Evolutionary conservation across 169 alveolate species (phyloP), one percentile per base, ranked within the genome.

Genomic region (Plasmodium adleri): DNA sequence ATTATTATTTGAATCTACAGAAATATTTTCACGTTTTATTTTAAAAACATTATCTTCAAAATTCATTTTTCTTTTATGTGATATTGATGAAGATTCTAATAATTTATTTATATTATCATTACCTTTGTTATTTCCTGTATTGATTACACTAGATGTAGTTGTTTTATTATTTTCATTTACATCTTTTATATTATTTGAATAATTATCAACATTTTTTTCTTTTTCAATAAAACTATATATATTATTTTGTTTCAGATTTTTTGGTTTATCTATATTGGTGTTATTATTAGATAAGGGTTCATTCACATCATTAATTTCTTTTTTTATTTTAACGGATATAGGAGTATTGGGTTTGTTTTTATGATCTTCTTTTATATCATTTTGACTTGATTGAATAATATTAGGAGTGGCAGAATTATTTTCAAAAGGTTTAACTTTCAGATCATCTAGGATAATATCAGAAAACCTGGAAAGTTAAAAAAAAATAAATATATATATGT

Each of bases 381-480:
- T 47, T 24, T 17, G 28, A 70, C 9, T 28, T 49, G 32, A 58
- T 0, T 28, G 62, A 70, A 70, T 32, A 13, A 22, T 49, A 12
- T 70, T 22, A 10, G 9, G 20, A 32, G 76, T 5, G 13, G 32
- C 4, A 1, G 54, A 28, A n/a, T 28, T 8, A 70, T 70, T n/a
- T 15, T 2, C 64, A n/a, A 6, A 12, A 47, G 12, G n/a, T 32
- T 70, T 70, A 1, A 54, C 45, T 54, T 70, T 28, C 24, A 70
- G 39, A 70, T 70, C 76, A 13, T 13, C 39, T 24, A 70, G 54
- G 0, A 70, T 49, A 49, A 70, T 70, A 28, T 43, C 59, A 28
- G 76, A 70, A 28, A 70, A 70, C 4, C 76, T 70, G 17, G 64
- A 70, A 70, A 54, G 24, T 22, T 56, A 10, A 56, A 32, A 32